A percentile compares a stretch with the other conserved stretches of the same genome.
Conservation (phyloP, 495 filamentous ascomycete genomes). For the Aspergillus ostianus region DNA sequence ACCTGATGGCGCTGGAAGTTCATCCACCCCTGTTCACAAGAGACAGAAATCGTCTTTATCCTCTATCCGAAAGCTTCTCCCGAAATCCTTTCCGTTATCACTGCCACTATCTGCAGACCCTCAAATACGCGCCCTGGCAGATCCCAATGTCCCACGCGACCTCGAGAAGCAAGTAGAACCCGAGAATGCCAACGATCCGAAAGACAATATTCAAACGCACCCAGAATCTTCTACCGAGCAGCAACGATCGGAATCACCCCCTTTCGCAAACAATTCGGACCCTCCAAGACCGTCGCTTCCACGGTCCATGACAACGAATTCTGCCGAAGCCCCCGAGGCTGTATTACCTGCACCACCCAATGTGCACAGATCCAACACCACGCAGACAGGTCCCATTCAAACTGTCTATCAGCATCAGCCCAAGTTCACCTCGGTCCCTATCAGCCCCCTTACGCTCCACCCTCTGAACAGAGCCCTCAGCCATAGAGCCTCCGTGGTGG, state of each 20-base stretch:
- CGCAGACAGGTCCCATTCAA: slow-evolving; percentile 25
- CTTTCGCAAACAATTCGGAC: neutral
- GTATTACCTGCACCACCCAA: slow-evolving; percentile 26
- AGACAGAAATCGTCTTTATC: slow-evolving; percentile 41
- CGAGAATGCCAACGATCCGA: neutral
- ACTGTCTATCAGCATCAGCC: slow-evolving; percentile 12
- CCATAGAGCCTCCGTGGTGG: slow-evolving; percentile 16
- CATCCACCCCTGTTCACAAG: slow-evolving; percentile 26
- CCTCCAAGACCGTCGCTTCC: slow-evolving; percentile 8
- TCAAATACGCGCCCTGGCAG: slow-evolving; percentile 41
- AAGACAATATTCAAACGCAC: slow-evolving; percentile 3
- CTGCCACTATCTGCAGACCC: slow-evolving; percentile 40
- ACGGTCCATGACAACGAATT: slow-evolving; percentile 40
- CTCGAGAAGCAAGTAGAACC: slow-evolving; percentile 33
- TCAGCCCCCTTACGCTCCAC: slow-evolving; percentile 19
- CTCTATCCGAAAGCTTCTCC: slow-evolving; percentile 37
- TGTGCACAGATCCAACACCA: slow-evolving; percentile 34
- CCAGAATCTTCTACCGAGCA: slow-evolving; percentile 1
- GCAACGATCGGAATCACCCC: slow-evolving; percentile 6
- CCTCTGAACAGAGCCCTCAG: slow-evolving; percentile 10
- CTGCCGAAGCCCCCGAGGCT: slow-evolving; percentile 42
- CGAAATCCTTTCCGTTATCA: slow-evolving; percentile 33
- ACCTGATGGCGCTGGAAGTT: slow-evolving; percentile 18
- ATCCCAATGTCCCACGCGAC: slow-evolving; percentile 29
- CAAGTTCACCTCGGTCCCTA: slow-evolving; percentile 30